phyloP scores from a whole-genome alignment of 306 rosid species.

The Casuarina glauca region DNA sequence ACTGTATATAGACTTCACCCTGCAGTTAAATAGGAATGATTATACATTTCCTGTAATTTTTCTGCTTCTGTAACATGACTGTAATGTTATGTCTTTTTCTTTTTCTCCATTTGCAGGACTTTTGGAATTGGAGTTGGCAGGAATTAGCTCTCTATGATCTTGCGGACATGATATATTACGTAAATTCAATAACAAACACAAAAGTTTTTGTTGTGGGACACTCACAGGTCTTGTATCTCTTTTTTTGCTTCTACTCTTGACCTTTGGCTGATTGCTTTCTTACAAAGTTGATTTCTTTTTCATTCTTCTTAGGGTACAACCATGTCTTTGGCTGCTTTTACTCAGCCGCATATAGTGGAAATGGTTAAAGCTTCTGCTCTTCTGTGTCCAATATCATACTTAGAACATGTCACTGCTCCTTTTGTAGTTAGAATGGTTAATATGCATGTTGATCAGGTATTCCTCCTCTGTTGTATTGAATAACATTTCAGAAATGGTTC shows the following conservation, averaged over 20 bases:
- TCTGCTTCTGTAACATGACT: constrained; percentile 21
- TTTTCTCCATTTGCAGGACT: constrained; percentile 46
- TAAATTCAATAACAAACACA: constrained; percentile 49
- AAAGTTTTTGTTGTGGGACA: constrained; percentile 85
- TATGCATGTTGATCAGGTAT: constrained; percentile 82
- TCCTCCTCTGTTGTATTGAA: constrained; percentile 16
- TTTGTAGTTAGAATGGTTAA: constrained; percentile 70
- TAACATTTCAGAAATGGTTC: constrained; percentile 21
- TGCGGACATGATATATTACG: constrained; percentile 65
- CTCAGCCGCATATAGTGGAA: constrained; percentile 63
- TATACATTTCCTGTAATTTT: constrained; percentile 7
- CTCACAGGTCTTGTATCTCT: constrained; percentile 69
- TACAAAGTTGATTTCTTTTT: constrained; percentile 18
- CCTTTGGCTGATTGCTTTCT: constrained; percentile 15
- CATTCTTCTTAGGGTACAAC: constrained; percentile 72
- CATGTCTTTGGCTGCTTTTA: constrained; percentile 70
- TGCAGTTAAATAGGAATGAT: constrained; percentile 7
- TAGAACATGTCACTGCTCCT: constrained; percentile 66
- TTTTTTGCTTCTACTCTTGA: constrained; percentile 18
- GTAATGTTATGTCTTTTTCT: constrained; percentile 19
- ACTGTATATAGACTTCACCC: not conserved
- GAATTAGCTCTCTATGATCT: constrained; percentile 79
- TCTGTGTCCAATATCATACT: constrained; percentile 80
- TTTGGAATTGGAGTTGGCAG: constrained; percentile 99
- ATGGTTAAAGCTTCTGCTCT: constrained; percentile 90